Conservation (phyloP, 2,329 filamentous ascomycete genomes). For the Zymoseptoria pseudotritici region DNA sequence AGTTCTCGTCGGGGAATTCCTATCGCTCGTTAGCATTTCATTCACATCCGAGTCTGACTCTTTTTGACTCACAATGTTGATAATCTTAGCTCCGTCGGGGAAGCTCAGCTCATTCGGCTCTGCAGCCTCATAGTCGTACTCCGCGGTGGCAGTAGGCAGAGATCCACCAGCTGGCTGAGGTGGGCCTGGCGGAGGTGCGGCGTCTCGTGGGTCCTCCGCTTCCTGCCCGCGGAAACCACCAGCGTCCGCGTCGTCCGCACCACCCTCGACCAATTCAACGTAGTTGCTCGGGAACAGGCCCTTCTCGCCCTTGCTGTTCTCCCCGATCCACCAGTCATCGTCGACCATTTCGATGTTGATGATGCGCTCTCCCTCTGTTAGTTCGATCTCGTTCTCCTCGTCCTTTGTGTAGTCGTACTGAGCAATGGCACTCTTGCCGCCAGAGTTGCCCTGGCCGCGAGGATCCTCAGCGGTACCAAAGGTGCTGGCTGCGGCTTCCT, state of each 20-base stretch:
- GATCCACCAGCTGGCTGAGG: constrained; percentile 39
- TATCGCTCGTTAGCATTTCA: constrained; percentile 31
- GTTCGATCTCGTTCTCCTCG: constrained; percentile 91
- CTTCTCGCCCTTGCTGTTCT: constrained; percentile 72
- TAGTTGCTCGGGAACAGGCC: constrained; percentile 97
- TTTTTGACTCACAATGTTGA: constrained; percentile 58
- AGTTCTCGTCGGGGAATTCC: constrained; percentile 97
- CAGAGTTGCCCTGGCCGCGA: constrained; percentile 31
- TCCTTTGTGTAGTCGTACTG: constrained; percentile 97
- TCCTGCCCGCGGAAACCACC: constrained; percentile 37
- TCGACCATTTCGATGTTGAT: constrained; percentile 96
- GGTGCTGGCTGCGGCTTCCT: constrained; percentile 38
- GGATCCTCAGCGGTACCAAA: constrained; percentile 39
- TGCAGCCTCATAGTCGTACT: constrained; percentile 94
- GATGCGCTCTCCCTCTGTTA: constrained; percentile 80
- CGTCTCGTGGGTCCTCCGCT: constrained; percentile 12
- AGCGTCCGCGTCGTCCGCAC: constrained; percentile 31
- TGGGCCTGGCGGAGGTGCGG: constrained; percentile 17
- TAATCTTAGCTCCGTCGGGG: constrained; percentile 78
- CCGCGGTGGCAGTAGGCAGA: constrained; percentile 59
- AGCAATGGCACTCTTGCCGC: constrained; percentile 66
- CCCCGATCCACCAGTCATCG: constrained; percentile 98
- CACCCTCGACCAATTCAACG: constrained; percentile 67
- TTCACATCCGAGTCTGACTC: not conserved
- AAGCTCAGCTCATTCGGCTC: constrained; percentile 87